Base-by-base conservation (phyloP, 495 filamentous ascomycete species). In the Penicillium ochrochloron region DNA sequence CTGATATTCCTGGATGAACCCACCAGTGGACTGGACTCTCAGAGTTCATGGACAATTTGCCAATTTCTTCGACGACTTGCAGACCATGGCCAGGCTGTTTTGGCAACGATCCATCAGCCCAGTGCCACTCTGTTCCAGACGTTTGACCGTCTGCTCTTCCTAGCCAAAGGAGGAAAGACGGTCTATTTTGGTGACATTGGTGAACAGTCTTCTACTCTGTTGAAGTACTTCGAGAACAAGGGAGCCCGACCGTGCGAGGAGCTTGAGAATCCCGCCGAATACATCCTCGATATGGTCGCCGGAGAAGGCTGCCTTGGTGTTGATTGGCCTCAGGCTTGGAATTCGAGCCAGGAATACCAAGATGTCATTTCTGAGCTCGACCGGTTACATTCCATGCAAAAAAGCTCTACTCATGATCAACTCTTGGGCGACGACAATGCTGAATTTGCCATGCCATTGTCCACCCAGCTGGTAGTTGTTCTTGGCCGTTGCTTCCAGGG, bases 41-140 rank as follows among this genome's bases (percentile, higher is more conserved):
- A 97, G 66, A 94, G 90, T 9, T 91, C 93, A 12, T 97, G 90
- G 90, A 86, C 90, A 21, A 95, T 96, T 67, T 83, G 90, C 57
- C 81, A 87, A 58, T 85, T 96, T 37, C 81, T 97, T 17, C 82
- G 91, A 67, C 92, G 92, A 72, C 82, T 97, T 27, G 91, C 93
- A 55, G 89, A 92, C 75, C 88, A 85, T 65, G 93, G 93, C 19
- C 92, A 96, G 73, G 92, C 93, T 44, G 89, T 97, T 66, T 85
- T 97, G 8, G 92, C 90, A 69, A 97, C 93, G 3, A 97, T 98
- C 60, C 94, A 98, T 75, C 94, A 98, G 73, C 93, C 93, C 1
- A 93, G 90, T 2, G 92, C 92, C 34, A 88, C 93, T 72, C 82
- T 98, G 48, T 96, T 98, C 79, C 90, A 96, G 70, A 86, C 90